Percentiles rank a stretch among this genome's conserved stretches.
These are phyloP conservation scores for Dillenia turbinata DNA, from an alignment of 164 flowering plant species.

Conservation along the genomic window DNA sequence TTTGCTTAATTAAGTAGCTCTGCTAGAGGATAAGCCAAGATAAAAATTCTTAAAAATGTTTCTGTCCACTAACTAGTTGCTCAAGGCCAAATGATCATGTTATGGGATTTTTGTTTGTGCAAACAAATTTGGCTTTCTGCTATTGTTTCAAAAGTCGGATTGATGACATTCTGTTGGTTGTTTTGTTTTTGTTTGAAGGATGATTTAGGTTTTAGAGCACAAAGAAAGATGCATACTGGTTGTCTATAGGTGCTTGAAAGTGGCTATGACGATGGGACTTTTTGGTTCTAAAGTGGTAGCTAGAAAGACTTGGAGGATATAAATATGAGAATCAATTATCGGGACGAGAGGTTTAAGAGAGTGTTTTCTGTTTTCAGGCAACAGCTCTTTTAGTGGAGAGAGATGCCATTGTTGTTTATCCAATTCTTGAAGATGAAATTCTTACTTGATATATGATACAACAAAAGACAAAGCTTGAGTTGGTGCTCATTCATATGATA, in stretches of 20 bases:
- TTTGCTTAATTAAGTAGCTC: background rate
- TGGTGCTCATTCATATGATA: background rate
- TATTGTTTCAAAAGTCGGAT: too few species aligned
- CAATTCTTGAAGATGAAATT: background rate
- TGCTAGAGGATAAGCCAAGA: too few species aligned
- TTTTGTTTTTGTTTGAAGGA: too few species aligned
- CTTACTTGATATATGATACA: background rate
- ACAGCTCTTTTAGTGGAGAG: too few species aligned
- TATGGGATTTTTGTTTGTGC: background rate
- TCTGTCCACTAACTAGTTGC: background rate
- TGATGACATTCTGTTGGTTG: too few species aligned
- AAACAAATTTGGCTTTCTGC: background rate
- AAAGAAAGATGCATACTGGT: too few species aligned
- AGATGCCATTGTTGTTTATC: conserved; percentile 1
- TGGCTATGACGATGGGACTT: too few species aligned
- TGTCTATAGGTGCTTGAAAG: too few species aligned
- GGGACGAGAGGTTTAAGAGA: background rate
- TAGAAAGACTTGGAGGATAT: background rate
- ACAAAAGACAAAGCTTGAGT: background rate
- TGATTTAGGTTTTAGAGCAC: too few species aligned
- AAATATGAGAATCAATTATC: background rate
- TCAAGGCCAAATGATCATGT: background rate
- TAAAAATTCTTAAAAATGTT: too few species aligned
- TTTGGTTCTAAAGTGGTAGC: too few species aligned
- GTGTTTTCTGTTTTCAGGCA: background rate